Base-by-base conservation (phyloP, 176 grass and related monocot genomes). In the Leersia perrieri region DNA sequence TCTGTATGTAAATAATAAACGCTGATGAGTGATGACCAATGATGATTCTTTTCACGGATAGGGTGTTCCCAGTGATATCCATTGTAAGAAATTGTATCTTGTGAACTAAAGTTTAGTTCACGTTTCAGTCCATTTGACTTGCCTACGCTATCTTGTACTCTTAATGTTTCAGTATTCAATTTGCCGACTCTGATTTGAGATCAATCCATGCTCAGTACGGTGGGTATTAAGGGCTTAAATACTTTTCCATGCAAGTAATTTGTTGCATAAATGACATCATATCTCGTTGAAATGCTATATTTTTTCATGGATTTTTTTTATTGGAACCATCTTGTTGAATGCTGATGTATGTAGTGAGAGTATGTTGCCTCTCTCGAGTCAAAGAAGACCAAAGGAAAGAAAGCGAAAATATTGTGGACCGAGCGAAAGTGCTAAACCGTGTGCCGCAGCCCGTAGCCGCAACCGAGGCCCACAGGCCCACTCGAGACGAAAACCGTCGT, bases 1-100 rank as follows among this genome's bases (percentile, higher is more conserved):
- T 12, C 0, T 73, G 36, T 49, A 57, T 82, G 11, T 74, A 72
- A 3, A 33, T 64, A 73, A 16, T 82, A 73, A 64, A 82, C 13
- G 60, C 22, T 74, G 31, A 49, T 30, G 47, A 33, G 14, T 74
- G 31, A 49, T 51, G 47, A 51, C 1, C 29, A 41, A 27, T 1
- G 22, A 74, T 82, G 22, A 74, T 82, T 82, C 60, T 74, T 82
- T 35, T 74, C n/a, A 74, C 6, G 8, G 63, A 27, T 33, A 73
- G 51, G 3, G 41, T 28, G 61, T 12, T 39, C 12, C 25, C 60
- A 86, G 22, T 49, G 11, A 34, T 11, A 34, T 81, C 31, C 18
- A 23, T n/a, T 9, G 22, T 55, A 57, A 9, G 15, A 58, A 33
- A 63, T 0, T 78, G 38, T 36, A 66, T 35, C 20, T 66, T 33